Evolutionary conservation across 2,329 filamentous ascomycete genomes (phyloP), one percentile per base, ranked within the genome.

Genomic region (Fusarium begoniae): DNA sequence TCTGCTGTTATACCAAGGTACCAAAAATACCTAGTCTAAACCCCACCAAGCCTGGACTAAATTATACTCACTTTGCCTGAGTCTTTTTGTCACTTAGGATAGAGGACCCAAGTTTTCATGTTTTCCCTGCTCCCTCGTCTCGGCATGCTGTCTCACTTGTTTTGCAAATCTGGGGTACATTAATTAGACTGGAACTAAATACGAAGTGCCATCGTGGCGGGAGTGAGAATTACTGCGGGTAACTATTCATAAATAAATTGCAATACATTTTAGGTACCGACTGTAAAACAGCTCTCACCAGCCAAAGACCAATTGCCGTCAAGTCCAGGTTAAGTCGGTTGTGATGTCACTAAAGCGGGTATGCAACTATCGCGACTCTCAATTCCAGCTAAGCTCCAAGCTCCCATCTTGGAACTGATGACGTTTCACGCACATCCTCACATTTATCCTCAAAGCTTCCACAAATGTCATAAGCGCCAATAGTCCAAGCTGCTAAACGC

Each of bases 281-380:
- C 7, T 28, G 28, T 28, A 28, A 28, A 28, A 28, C 28, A 20
- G 53, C 37, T 35, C 18, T 28, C 6, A 15, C 8, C 13, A 13
- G 17, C 6, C 11, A 51, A 15, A 18, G 28, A 30, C 40, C n/a
- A 37, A n/a, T 35, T 24, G 5, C 5, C 20, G 3, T 14, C 8
- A 17, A 28, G 20, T 40, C 28, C 10, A 67, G 15, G 38, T 44
- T 38, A 55, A n/a, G 24, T 32, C 3, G 8, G 24, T 11, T 4
- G 24, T 24, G n/a, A 45, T 69, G 75, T 70, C 68, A 69, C 69
- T 79, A 73, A 77, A 72, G 54, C 68, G 57, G 54, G 38, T 59
- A 79, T 79, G 77, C 77, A 79, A 65, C 68, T 79, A 79, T 68
- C 77, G 77, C 77, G 74, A 66, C 61, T 62, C 50, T 59, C 71